Base-by-base conservation (phyloP, 441 rosid genomes). In the Capsella rubella region DNA sequence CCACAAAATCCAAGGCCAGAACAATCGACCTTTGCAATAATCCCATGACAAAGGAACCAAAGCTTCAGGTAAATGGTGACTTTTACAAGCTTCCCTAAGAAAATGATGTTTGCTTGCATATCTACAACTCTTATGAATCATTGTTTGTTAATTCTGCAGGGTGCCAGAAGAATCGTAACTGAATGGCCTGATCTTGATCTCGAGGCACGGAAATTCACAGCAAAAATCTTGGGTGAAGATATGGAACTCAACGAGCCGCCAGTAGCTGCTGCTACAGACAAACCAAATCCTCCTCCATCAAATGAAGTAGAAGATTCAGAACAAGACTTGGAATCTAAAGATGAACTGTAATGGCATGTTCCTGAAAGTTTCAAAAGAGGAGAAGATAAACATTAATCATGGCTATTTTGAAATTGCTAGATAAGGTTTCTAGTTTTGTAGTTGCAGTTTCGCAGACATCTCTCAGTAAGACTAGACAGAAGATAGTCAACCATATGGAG, bases 11-110 rank as follows among this genome's bases (percentile, higher is more conserved):
- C 25, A 93, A 79, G 79, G 99, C 99, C 54, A 95, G 89, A 79
- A 96, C 99, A 25, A 91, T 96, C 43, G 99, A 96, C 78, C 96
- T 96, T 72, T 93, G 99, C 92, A 93, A 96, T 79, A 96, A 96
- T 83, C 99, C 97, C 51, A 95, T 93, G 99, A 96, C 98, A 40
- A 96, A 96, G 80, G 99, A 96, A 78, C 99, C 99, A 59, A 96
- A 96, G 78, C 97, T 96, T 80, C 89, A 93, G 96, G 99, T 90
- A 73, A 64, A 29, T 52, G 7, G 39, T 73, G 21, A 32, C 40
- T 62, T 39, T 10, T 27, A 65, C 29, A 46, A 67, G 29, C 37
- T 55, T 40, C n/a, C 25, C 6, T 9, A 10, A 35, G 14, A 50
- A 35, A 43, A 3, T 3, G 40, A 18, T 34, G 6, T 11, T 8